A percentile compares a stretch with the other conserved stretches of the same genome.
phyloP scores from a whole-genome alignment of 495 filamentous ascomycete genomes.

The Copromyces sp. region DNA sequence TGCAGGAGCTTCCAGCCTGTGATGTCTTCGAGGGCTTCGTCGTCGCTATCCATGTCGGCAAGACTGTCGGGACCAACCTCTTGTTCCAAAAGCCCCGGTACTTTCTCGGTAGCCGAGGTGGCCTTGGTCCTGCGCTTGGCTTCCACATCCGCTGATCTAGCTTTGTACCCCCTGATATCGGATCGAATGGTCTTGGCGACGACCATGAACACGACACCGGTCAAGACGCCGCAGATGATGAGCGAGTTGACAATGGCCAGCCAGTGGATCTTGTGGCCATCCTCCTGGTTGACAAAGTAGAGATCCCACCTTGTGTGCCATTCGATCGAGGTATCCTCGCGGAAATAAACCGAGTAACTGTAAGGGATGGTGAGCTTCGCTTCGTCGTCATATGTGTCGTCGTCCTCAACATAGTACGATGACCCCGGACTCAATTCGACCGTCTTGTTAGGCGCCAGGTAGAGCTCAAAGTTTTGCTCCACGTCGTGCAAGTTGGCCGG shows the following conservation, averaged over 20 bases:
- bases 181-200: constrained; percentile 70
- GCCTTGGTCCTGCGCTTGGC: constrained; percentile 38
- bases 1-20: constrained; percentile 95
- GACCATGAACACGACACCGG: constrained; percentile 77
- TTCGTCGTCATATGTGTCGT: constrained; percentile 48
- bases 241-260: constrained; percentile 86
- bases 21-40: constrained; percentile 71
- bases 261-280: constrained; percentile 82
- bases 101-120: constrained; percentile 8
- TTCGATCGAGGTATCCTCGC: constrained; percentile 71
- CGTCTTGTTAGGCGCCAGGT: constrained; percentile 52
- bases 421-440: constrained; percentile 42
- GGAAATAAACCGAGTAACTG: constrained; percentile 88
- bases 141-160: constrained; percentile 18
- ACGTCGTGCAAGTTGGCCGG: constrained; percentile 54
- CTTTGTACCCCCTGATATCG: constrained; percentile 63
- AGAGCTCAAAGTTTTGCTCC: constrained; percentile 55
- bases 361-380: constrained; percentile 72
- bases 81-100: constrained; percentile 53
- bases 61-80: constrained; percentile 47
- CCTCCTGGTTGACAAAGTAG: constrained; percentile 87
- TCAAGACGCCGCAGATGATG: constrained; percentile 73
- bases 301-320: constrained; percentile 87
- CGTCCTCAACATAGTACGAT: constrained; percentile 45
- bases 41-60: constrained; percentile 56